Conservation (phyloP, 163 green algal genomes). For the Chlorella variabilis region DNA sequence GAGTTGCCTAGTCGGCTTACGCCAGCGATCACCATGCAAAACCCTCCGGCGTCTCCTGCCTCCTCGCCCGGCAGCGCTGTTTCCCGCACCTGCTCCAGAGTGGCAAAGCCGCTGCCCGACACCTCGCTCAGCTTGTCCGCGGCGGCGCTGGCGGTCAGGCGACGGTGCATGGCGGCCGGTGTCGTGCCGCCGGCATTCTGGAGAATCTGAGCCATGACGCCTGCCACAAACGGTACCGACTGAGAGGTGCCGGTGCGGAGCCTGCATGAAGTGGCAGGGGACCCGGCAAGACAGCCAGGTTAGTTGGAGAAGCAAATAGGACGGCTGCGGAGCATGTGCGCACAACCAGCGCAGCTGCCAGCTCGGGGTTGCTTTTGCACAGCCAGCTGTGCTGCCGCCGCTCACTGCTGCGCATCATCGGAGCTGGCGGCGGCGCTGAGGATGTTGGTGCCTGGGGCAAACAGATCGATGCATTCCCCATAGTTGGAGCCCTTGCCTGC, state of each 20-base stretch:
- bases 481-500: constrained; percentile 52
- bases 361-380: too few relatives aligned
- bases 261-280: constrained; percentile 14
- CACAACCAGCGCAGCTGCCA: too few relatives aligned
- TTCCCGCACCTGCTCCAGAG: constrained; percentile 28
- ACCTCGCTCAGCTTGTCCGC: constrained; percentile 19
- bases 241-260: constrained; percentile 55
- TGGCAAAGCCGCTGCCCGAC: constrained; percentile 28
- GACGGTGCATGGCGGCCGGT: constrained; percentile 12
- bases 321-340: not conserved
- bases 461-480: constrained; percentile 77
- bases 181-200: constrained; percentile 44
- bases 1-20: too few relatives aligned
- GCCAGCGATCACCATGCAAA: too few relatives aligned
- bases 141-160: constrained; percentile 27
- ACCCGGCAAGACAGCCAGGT: not conserved
- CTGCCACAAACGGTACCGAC: constrained; percentile 72
- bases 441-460: constrained; percentile 73
- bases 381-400: too few relatives aligned
- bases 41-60: too few relatives aligned
- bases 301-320: not conserved
- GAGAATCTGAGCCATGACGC: constrained; percentile 68
- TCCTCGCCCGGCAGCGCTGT: too few relatives aligned
- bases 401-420: constrained; percentile 52
- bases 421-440: constrained; percentile 45